phyloP scores from a whole-genome alignment of 192 early-diverging fungal genomes.

The Backusella tarrabulga region DNA sequence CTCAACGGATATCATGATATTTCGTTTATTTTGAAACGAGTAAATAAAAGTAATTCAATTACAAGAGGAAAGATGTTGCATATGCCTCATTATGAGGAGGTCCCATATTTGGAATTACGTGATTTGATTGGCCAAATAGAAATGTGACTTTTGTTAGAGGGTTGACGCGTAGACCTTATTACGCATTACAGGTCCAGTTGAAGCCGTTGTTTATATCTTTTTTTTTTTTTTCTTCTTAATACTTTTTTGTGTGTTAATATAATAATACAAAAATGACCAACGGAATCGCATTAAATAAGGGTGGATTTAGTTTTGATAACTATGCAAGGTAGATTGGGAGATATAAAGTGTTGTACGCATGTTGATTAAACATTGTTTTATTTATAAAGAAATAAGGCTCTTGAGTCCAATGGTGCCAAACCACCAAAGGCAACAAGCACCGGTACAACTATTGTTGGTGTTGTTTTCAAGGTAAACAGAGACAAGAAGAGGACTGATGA shows the following conservation, averaged over 20 bases:
- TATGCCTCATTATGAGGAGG: too few species aligned
- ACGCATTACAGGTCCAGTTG: slow-evolving; percentile 1
- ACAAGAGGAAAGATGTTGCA: too few species aligned
- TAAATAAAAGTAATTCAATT: too few species aligned
- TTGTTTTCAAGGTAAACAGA: slow-evolving; percentile 77
- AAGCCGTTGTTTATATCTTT: neutral
- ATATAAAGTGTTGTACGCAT: neutral
- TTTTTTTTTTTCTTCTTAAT: neutral
- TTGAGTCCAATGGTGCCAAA: slow-evolving; percentile 75
- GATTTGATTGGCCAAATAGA: neutral
- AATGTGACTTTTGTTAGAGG: neutral
- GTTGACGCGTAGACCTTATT: slow-evolving; percentile 6
- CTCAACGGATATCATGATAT: too few species aligned
- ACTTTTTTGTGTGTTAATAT: neutral
- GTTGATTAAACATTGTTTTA: neutral
- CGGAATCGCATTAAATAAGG: slow-evolving; percentile 43
- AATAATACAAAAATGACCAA: slow-evolving; percentile 50
- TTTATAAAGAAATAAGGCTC: slow-evolving; percentile 66
- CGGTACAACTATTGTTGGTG: slow-evolving; percentile 96
- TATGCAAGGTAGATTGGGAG: slow-evolving; percentile 58
- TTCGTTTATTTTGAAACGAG: too few species aligned
- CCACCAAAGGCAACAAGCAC: slow-evolving; percentile 88
- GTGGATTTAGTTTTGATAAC: slow-evolving; percentile 90
- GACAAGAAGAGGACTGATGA: neutral
- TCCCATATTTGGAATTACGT: too few species aligned